Conservation (phyloP, 2,329 filamentous ascomycete species). For the Sclerotinia spermophila region DNA sequence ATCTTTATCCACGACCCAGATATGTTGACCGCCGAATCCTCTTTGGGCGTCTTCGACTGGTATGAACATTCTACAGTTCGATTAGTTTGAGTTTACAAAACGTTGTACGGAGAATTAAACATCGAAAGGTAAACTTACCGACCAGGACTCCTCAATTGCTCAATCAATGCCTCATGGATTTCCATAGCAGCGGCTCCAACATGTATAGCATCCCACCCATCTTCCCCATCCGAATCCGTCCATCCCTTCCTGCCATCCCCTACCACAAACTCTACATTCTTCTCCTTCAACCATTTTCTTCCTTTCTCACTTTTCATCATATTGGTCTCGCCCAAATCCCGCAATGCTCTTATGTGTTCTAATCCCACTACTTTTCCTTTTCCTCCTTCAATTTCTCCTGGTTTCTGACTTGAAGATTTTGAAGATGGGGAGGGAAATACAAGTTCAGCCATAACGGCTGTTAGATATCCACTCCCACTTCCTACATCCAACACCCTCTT, state of each 20-base stretch:
- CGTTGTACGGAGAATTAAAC: not conserved
- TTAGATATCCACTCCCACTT: constrained; percentile 77
- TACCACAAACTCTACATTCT: constrained; percentile 66
- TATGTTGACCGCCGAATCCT: constrained; percentile 41
- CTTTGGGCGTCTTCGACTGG: constrained; percentile 58
- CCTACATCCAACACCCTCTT: constrained; percentile 67
- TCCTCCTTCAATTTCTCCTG: constrained; percentile 7
- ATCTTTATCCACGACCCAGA: constrained; percentile 74
- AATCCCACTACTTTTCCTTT: constrained; percentile 60
- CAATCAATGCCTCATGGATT: constrained; percentile 67
- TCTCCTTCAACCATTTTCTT: constrained; percentile 54
- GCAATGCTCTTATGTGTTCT: constrained; percentile 66
- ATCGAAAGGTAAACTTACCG: constrained; percentile 40
- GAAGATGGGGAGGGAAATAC: constrained; percentile 16
- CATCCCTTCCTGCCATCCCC: constrained; percentile 72
- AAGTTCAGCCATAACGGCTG: constrained; percentile 74
- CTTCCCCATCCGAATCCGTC: constrained; percentile 44
- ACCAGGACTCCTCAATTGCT: constrained; percentile 76
- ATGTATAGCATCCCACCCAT: constrained; percentile 87
- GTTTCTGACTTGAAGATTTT: not conserved
- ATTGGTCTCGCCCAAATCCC: constrained; percentile 60
- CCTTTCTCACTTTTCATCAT: constrained; percentile 62
- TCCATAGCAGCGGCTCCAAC: constrained; percentile 81
- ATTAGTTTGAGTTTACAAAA: not conserved
- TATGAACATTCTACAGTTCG: constrained; percentile 61